Evolutionary conservation across 2,329 filamentous ascomycete species (phyloP).

Genomic region (Didymella sp.): DNA sequence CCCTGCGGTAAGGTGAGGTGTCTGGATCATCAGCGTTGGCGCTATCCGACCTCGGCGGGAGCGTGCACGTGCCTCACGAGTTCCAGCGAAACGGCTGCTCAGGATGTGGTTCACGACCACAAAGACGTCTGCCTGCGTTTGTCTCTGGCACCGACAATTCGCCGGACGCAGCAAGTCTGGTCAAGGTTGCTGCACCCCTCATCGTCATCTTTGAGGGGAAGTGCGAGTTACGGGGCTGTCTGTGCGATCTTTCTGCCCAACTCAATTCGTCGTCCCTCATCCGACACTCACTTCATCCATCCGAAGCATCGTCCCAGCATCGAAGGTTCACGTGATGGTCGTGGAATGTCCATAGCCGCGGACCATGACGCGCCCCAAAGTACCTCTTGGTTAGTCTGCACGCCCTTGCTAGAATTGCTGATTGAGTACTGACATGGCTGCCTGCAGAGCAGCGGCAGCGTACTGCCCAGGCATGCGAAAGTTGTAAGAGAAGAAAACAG

Average conservation of each 20-base stretch:
- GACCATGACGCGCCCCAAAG: constrained; percentile 46
- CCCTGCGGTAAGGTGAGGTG: neutral
- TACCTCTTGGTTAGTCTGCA: constrained; percentile 40
- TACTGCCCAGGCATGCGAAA: constrained; percentile 69
- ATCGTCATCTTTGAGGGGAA: constrained; percentile 19
- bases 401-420: constrained; percentile 14
- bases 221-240: constrained; percentile 16
- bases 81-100: constrained; percentile 3
- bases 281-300: constrained; percentile 41
- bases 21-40: constrained; percentile 11
- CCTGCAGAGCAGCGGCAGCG: constrained; percentile 68
- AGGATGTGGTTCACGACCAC: constrained; percentile 15
- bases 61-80: constrained; percentile 5
- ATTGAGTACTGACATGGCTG: constrained; percentile 55
- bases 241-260: constrained; percentile 21
- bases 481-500: constrained; percentile 71
- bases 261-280: constrained; percentile 34
- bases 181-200: constrained; percentile 15
- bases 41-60: constrained; percentile 13
- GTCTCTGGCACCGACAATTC: constrained; percentile 17
- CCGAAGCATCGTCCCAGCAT: constrained; percentile 30
- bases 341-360: constrained; percentile 18
- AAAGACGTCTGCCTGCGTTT: constrained; percentile 15
- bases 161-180: constrained; percentile 14
- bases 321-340: constrained; percentile 33